Base-by-base conservation (phyloP, 1,284 basidiomycete species). In the Blastosporella zonata region DNA sequence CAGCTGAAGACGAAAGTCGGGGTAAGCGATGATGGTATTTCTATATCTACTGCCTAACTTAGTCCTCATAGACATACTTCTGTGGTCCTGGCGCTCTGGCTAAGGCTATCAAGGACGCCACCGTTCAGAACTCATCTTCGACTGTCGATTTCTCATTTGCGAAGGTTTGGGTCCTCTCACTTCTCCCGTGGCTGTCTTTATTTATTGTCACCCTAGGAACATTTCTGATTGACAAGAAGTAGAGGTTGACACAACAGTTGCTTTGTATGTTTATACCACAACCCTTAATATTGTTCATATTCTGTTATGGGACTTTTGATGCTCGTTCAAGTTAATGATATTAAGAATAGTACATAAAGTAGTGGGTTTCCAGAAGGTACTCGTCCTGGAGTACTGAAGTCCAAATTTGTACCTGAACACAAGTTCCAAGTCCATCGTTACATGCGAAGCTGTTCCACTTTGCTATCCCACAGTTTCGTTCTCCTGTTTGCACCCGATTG, bases 391-490 rank as follows among this genome's bases (percentile, higher is more conserved):
- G 13, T 37, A 37, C 18, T 13, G 29, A 37, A 45, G 22, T 45
- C 34, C 22, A 45, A 13, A 12, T 7, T 23, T 17, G 10, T 15
- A 31, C 7, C 9, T 22, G 18, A n/a, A n/a, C 33, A n/a, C 12
- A 37, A 21, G 21, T 17, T 35, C 29, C 13, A 31, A 7, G 5
- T 37, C 15, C 5, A 37, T 37, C n/a, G 28, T 25, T 55, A 59
- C 50, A 54, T 55, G 27, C 40, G 50, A 41, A 97, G 89, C 67
- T 97, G 93, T 61, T 95, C 86, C 10, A 94, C 75, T 52, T 79
- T 82, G 57, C 84, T 87, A 28, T 89, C 93, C 92, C 95, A 98
- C 56, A 97, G 74, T 64, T 88, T 92, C 23, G 93, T 95, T 59
- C 83, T 78, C 59, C 84, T 79, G 34, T 87, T 74, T 45, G 81